Base-by-base conservation (phyloP, 1,139 yeast species). In the Kodamaea fungicola region DNA sequence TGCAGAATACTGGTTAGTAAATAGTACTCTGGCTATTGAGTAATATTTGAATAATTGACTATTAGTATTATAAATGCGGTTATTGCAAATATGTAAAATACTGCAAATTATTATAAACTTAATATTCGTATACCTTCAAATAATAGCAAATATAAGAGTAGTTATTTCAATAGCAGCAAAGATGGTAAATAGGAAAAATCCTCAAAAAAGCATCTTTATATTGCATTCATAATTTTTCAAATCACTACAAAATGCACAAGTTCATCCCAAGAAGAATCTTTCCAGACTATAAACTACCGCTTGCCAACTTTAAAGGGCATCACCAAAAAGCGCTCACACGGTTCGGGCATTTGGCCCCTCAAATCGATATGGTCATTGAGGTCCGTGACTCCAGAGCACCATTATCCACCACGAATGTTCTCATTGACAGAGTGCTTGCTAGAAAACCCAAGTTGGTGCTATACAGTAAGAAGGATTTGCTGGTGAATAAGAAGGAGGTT, bases 331-430 rank as follows among this genome's bases (percentile, higher is more conserved):
- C 97, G 0, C 65, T 92, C 27, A 76, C 80, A 33, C 74, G 71
- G 46, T 78, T 90, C 62, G 74, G 81, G 8, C 80, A 78, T 39
- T 61, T 88, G 28, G 80, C 92, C 2, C 89, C 94, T 1, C 92
- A 86, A 47, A 72, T 89, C 24, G 96, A 92, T 54, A 59, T 88
- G 34, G 76, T 92, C 1, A 61, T 92, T 4, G 98, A 92, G 53
- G 74, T 92, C 3, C 64, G 97, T 51, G 98, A 92, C 55, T 71
- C 92, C 2, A 65, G 98, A 42, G 95, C 97, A 0, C 98, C 98
- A 0, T 52, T 90, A 3, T 75, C 94, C 4, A 83, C 96, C 2
- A 73, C 89, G 31, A 92, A 92, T 59, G 82, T 81, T 2, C 66
- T 90, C n/a, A 76, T 92, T 43, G 94, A 87, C 44, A 69, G 78